A percentile compares a stretch with the other conserved stretches of the same genome.
Conservation (phyloP, 2,329 filamentous ascomycete genomes). For the Peltaster fructicola region DNA sequence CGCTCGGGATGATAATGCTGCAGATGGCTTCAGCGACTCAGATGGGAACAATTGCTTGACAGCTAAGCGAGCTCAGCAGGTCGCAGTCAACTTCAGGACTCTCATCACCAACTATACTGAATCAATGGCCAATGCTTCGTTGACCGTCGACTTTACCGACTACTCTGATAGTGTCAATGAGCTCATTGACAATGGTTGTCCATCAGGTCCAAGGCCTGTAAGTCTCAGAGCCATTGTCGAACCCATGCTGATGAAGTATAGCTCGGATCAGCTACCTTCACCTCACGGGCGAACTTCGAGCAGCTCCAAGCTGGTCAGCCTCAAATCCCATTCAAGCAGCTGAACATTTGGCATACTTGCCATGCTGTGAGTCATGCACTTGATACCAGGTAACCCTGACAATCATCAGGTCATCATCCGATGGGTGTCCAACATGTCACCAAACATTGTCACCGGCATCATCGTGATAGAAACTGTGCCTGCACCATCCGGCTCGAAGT, state of each 20-base stretch:
- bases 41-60: too few species aligned
- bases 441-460: conserved; percentile 14
- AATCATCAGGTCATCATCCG: conserved; percentile 10
- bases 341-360: conserved; percentile 18
- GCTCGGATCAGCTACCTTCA: conserved; percentile 14
- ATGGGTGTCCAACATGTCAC: conserved; percentile 12
- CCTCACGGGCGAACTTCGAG: conserved; percentile 11
- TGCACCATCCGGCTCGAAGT: conserved; percentile 3
- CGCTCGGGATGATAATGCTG: too few species aligned
- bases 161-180: conserved; percentile 19
- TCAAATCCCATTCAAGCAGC: conserved; percentile 14
- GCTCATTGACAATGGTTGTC: conserved; percentile 18
- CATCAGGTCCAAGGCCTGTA: conserved; percentile 10
- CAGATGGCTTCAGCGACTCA: too few species aligned
- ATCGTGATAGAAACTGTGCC: conserved; percentile 15
- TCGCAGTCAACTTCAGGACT: conserved; percentile 16
- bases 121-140: conserved; percentile 10
- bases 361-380: conserved; percentile 7
- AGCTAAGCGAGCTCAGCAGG: conserved; percentile 9
- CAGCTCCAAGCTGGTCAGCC: conserved; percentile 13
- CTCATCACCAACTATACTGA: conserved; percentile 17
- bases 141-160: conserved; percentile 17
- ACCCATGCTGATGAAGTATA: too few species aligned
- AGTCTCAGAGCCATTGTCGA: conserved; percentile 3
- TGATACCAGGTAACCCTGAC: background rate